Percentiles rank a stretch among this genome's conserved stretches.
Conservation (phyloP, 106 monocot species). For the Allium cepa region DNA sequence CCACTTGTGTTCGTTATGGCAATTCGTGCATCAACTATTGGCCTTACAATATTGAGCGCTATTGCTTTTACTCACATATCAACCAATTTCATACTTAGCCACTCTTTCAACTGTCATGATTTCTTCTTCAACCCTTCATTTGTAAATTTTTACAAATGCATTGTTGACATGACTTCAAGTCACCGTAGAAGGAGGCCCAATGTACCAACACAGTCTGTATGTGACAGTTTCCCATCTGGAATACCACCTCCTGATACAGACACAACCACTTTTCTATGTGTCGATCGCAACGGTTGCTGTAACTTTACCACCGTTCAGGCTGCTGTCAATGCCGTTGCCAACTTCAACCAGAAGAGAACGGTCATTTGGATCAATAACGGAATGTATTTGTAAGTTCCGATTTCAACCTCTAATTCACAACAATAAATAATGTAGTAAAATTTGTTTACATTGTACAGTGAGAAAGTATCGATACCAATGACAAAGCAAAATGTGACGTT, state of each 20-base stretch:
- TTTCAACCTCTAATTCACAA: too few relatives aligned
- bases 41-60: constrained; percentile 9
- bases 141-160: constrained; percentile 5
- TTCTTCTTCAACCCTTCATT: constrained; percentile 5
- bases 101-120: constrained; percentile 5
- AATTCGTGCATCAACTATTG: background rate
- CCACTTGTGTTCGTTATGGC: background rate
- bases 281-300: constrained; percentile 81
- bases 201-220: constrained; percentile 15
- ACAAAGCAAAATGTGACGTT: constrained; percentile 75
- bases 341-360: constrained; percentile 43
- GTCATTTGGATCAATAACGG: constrained; percentile 91
- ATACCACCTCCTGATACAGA: constrained; percentile 51
- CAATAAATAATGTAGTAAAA: background rate
- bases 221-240: constrained; percentile 45
- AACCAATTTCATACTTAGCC: constrained; percentile 4
- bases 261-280: constrained; percentile 43
- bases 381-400: constrained; percentile 62
- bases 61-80: constrained; percentile 26
- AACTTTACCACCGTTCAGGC: constrained; percentile 78
- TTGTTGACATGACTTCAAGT: background rate
- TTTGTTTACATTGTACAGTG: constrained; percentile 24
- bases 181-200: constrained; percentile 3
- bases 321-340: constrained; percentile 42
- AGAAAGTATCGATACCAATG: constrained; percentile 61